Evolutionary conservation across 2,329 filamentous ascomycete genomes (phyloP).

Genomic region (Ceratocystis diversiconidia): DNA sequence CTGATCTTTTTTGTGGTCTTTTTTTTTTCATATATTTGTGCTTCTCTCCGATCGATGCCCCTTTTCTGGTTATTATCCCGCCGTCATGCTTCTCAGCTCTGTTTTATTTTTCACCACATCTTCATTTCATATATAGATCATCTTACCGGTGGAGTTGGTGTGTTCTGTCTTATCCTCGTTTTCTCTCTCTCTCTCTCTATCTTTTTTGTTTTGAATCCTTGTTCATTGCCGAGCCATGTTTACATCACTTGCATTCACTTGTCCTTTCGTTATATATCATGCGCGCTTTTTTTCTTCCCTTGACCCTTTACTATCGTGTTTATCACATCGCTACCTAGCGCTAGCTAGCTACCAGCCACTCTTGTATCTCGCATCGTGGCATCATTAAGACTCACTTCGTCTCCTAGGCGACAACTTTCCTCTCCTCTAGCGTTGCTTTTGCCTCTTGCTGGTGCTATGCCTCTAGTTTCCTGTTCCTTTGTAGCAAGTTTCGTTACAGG

Average conservation of each 20-base stretch:
- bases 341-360: too few relatives aligned
- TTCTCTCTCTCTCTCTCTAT: not conserved
- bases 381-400: too few relatives aligned
- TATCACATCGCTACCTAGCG: too few relatives aligned
- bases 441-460: not conserved
- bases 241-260: not conserved
- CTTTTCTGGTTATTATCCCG: not conserved
- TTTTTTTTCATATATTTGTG: not conserved
- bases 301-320: not conserved
- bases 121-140: constrained; percentile 1
- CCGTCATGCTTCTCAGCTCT: not conserved
- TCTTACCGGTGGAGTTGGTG: constrained; percentile 1
- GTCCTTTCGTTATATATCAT: not conserved
- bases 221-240: not conserved
- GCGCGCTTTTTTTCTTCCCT: not conserved
- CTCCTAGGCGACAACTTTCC: not conserved
- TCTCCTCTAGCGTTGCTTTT: not conserved
- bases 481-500: not conserved
- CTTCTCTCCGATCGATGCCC: not conserved
- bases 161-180: not conserved
- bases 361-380: too few relatives aligned
- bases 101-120: too few relatives aligned
- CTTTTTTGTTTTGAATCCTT: not conserved
- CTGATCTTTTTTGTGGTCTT: not conserved
- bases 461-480: not conserved